Conservation (phyloP, 805 yeast genomes). For the Candida gorgasii region DNA sequence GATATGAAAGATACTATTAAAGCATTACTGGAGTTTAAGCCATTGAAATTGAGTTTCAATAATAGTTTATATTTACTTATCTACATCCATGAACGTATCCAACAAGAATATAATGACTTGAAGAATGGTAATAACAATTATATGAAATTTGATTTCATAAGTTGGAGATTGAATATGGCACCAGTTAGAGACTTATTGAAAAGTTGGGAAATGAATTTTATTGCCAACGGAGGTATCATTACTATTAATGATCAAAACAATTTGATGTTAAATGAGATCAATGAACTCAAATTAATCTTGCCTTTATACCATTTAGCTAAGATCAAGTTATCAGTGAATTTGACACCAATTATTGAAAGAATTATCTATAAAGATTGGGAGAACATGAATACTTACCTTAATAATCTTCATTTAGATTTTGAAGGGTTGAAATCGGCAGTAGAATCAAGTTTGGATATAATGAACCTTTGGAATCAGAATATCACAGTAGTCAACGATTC, state of each 20-base stretch:
- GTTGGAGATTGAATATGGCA: slow-evolving; percentile 65
- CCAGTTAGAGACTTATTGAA: slow-evolving; percentile 56
- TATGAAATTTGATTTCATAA: slow-evolving; percentile 48
- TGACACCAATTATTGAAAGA: slow-evolving; percentile 60
- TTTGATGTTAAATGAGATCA: slow-evolving; percentile 49
- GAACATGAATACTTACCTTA: slow-evolving; percentile 57
- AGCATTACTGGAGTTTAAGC: slow-evolving; percentile 8
- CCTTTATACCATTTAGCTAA: slow-evolving; percentile 69
- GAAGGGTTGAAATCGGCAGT: slow-evolving; percentile 68
- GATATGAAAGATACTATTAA: slow-evolving; percentile 14
- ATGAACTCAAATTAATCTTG: slow-evolving; percentile 62
- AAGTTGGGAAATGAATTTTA: slow-evolving; percentile 66
- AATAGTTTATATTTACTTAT: slow-evolving; percentile 52
- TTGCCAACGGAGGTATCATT: slow-evolving; percentile 63
- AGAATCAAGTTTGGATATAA: slow-evolving; percentile 55
- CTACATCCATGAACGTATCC: slow-evolving; percentile 68
- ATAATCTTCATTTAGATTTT: slow-evolving; percentile 50
- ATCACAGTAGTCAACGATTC: slow-evolving; percentile 66
- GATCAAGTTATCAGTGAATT: slow-evolving; percentile 60
- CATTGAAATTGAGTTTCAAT: slow-evolving; percentile 14
- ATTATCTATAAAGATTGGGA: slow-evolving; percentile 70
- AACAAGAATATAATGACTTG: slow-evolving; percentile 45
- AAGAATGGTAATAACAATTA: slow-evolving; percentile 18
- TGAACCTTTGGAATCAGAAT: slow-evolving; percentile 71
- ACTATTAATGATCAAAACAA: slow-evolving; percentile 52